Evolutionary conservation across 805 yeast genomes (phyloP).

Genomic region (Suhomyces canberraensis): DNA sequence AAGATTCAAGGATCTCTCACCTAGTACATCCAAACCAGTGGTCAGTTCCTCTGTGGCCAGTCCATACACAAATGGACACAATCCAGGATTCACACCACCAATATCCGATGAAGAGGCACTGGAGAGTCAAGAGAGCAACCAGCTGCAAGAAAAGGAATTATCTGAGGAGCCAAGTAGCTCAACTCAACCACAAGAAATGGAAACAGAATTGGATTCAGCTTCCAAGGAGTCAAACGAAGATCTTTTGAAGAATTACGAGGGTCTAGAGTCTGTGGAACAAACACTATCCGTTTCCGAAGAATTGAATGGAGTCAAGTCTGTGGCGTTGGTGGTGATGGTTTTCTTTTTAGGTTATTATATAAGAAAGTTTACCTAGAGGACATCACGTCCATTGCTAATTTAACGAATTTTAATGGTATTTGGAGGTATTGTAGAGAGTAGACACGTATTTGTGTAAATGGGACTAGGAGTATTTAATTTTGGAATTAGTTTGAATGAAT

Average conservation of each 20-base stretch:
- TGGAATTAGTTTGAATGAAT: too few relatives aligned
- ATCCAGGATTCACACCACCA: slow-evolving; percentile 4
- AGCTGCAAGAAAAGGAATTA: not conserved
- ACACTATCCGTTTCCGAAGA: slow-evolving; percentile 3
- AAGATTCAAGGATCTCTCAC: slow-evolving; percentile 1
- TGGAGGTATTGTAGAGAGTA: too few relatives aligned
- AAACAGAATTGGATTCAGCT: not conserved
- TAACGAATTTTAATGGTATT: too few relatives aligned
- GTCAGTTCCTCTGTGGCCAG: not conserved
- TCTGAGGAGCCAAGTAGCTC: not conserved
- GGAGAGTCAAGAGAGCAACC: not conserved
- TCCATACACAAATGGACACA: not conserved
- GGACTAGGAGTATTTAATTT: too few relatives aligned
- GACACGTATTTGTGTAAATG: too few relatives aligned
- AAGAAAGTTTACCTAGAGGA: slow-evolving; percentile 3
- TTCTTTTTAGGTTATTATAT: slow-evolving; percentile 6
- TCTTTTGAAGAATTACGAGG: not conserved
- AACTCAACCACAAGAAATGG: not conserved
- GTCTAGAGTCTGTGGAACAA: slow-evolving; percentile 2
- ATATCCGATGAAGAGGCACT: slow-evolving; percentile 3
- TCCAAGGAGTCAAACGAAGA: not conserved
- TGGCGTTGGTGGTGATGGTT: slow-evolving; percentile 6
- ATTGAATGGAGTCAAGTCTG: slow-evolving; percentile 4
- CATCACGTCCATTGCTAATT: too few relatives aligned
- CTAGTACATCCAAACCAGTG: not conserved